Conservation (phyloP, 176 grass and related monocot species). For the Hsuehochloa calcarea region DNA sequence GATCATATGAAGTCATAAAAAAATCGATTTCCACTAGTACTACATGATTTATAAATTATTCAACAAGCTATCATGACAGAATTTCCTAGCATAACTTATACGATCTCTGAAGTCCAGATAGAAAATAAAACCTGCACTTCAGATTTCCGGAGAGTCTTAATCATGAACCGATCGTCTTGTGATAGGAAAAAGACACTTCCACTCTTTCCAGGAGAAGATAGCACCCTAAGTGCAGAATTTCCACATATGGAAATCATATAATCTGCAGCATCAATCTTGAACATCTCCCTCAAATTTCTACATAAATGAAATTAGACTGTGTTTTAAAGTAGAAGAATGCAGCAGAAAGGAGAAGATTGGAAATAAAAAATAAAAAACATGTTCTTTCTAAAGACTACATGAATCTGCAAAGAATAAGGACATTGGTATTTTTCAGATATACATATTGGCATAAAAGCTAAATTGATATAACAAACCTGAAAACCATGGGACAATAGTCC, state of each 20-base stretch:
- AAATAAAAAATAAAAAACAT: background rate
- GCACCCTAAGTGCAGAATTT: slow-evolving; percentile 80
- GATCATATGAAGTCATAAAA: slow-evolving; percentile 35
- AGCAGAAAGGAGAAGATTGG: slow-evolving; percentile 4
- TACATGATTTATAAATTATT: background rate
- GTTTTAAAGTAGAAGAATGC: slow-evolving; percentile 8
- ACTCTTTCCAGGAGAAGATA: slow-evolving; percentile 98
- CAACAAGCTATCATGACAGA: background rate
- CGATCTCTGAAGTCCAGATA: background rate
- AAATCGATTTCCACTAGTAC: background rate
- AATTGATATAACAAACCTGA: slow-evolving; percentile 60
- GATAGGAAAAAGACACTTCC: slow-evolving; percentile 98
- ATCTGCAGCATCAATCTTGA: slow-evolving; percentile 99
- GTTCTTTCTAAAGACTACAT: background rate
- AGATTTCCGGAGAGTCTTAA: slow-evolving; percentile 98
- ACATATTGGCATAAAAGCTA: background rate
- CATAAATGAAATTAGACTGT: slow-evolving; percentile 21
- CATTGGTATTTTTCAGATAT: background rate
- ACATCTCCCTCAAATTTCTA: slow-evolving; percentile 98
- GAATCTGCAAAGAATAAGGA: slow-evolving; percentile 10
- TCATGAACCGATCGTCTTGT: slow-evolving; percentile 98
- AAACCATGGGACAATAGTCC: slow-evolving; percentile 98
- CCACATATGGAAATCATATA: slow-evolving; percentile 99
- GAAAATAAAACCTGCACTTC: slow-evolving; percentile 86
- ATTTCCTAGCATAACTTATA: slow-evolving; percentile 9